Evolutionary conservation across 306 rosid genomes (phyloP), one percentile per base, ranked within the genome.

Genomic region (Echinosophora koreensis): DNA sequence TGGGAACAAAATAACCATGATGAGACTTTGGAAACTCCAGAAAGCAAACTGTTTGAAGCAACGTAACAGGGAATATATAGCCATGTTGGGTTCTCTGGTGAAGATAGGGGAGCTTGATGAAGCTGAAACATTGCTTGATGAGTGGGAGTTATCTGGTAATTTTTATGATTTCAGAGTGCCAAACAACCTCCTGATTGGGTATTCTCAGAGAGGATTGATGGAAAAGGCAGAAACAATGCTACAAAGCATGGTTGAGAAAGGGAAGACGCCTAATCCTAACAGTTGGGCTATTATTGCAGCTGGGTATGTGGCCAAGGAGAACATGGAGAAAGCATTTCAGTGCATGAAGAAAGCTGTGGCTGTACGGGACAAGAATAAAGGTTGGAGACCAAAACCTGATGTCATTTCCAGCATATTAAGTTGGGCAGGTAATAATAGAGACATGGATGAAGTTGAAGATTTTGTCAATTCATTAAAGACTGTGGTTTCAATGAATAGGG

Each of bases 261-360:
- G 93, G 70, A 92, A 76, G 84, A 85, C 77, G 60, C 97, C 95
- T 13, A 82, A 73, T 18, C 97, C 95, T 2, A 88, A 90, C 83
- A 88, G 95, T 68, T 92, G 97, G 97, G 56, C 81, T 32, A 92
- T 92, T 46, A 62, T 90, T 49, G 91, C 95, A 39, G 69, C 87
- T 22, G 95, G 90, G 27, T 87, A 87, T 83, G 64, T 84, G 69
- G 86, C 69, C 42, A 85, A 81, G 70, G 83, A 88, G 82, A 77
- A 92, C 50, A 84, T 88, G 95, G 89, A 85, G 86, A 88, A 85
- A 82, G 91, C 90, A 39, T 85, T 80, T 74, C 84, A 86, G 70
- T 85, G 90, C 80, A 61, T 90, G 80, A 88, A 79, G 84, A 79
- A 87, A 77, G 93, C 97, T 62, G 10, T 87, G 66, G 84, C 82